phyloP scores from a whole-genome alignment of 2,329 filamentous ascomycete species.

The Emergomyces pasteurianus region DNA sequence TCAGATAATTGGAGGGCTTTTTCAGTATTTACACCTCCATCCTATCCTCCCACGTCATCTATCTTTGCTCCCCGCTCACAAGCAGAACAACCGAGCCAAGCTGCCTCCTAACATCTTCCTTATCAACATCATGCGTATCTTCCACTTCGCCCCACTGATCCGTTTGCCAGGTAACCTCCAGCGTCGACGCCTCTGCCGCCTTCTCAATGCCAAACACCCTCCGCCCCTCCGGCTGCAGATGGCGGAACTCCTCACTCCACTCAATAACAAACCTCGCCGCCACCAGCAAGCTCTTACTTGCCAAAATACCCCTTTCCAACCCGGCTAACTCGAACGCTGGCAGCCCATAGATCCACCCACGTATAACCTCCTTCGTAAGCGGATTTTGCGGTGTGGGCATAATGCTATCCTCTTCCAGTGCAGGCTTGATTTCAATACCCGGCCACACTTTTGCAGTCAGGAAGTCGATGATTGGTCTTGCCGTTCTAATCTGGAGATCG shows the following conservation, averaged over 20 bases:
- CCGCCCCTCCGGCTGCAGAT: conserved; percentile 31
- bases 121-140: conserved; percentile 93
- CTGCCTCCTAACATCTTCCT: conserved; percentile 77
- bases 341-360: conserved; percentile 63
- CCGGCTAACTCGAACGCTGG: conserved; percentile 73
- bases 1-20: neutral
- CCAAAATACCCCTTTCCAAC: conserved; percentile 69
- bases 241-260: conserved; percentile 67
- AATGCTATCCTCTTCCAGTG: conserved; percentile 69
- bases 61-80: conserved; percentile 47
- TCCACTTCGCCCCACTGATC: conserved; percentile 92
- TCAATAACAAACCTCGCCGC: conserved; percentile 68
- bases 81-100: conserved; percentile 76
- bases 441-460: conserved; percentile 70
- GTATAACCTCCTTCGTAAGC: conserved; percentile 63
- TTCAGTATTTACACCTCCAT: neutral
- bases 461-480: conserved; percentile 59
- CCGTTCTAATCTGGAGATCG: conserved; percentile 57
- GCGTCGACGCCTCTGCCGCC: conserved; percentile 61
- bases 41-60: neutral
- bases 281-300: conserved; percentile 74
- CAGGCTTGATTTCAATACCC: conserved; percentile 63
- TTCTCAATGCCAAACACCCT: conserved; percentile 65
- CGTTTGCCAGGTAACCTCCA: conserved; percentile 87
- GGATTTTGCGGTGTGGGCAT: conserved; percentile 61